Evolutionary conservation across 2,329 filamentous ascomycete genomes (phyloP), one percentile per base, ranked within the genome.

Genomic region (Alternaria arborescens): DNA sequence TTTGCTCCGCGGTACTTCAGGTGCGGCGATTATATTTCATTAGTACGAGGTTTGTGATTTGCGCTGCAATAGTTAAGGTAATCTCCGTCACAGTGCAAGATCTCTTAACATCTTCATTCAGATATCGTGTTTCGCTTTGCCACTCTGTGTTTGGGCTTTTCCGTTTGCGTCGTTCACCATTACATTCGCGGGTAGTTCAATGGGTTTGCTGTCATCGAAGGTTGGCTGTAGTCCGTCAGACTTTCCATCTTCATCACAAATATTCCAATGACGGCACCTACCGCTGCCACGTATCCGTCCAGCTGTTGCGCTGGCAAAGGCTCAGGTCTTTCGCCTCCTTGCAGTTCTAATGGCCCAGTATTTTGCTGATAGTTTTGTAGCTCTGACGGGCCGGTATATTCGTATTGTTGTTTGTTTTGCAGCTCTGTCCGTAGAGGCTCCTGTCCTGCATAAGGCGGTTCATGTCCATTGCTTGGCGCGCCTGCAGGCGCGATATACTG

Each of bases 141-240:
- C 32, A 36, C 14, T 22, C 12, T 14, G n/a, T 12, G 10, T 40
- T 22, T 22, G 20, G 22, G 12, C 40, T 12, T 50, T 38, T 12
- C 8, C 18, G 16, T 34, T 18, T 36, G 46, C 32, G 20, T 26
- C 6, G 11, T 20, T 48, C 24, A 40, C 26, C 11, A 48, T 34
- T 16, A 8, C 52, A 43, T 43, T 41, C 16, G 56, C 52, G 4
- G 65, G 65, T 34, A 67, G 32, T 57, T 67, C 63, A n/a, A 62
- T 32, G 20, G 63, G 60, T 34, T 40, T 52, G 3, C 41, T 30
- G 41, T 63, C 40, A 42, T 65, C 51, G 4, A 64, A 48, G 2
- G 30, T 44, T 8, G 61, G 54, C 61, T 64, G 12, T 11, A 6
- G n/a, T 0, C 32, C 2, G 38, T 64, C 30, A 64, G 58, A 26